Evolutionary conservation across 495 filamentous ascomycete genomes (phyloP).

Genomic region (Penicillium mononematosum): DNA sequence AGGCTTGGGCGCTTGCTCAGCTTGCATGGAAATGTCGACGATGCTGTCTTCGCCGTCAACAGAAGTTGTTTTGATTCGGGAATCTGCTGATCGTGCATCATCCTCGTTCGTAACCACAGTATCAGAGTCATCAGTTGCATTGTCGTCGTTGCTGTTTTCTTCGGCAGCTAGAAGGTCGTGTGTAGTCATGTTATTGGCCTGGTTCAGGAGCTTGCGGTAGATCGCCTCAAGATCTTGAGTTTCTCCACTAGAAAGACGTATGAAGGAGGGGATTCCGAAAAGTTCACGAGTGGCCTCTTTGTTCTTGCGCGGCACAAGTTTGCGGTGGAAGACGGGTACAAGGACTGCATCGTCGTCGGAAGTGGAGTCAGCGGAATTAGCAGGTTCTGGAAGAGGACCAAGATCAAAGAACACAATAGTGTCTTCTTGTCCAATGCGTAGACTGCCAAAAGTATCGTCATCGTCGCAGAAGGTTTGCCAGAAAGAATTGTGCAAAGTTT

Average conservation of each 20-base stretch:
- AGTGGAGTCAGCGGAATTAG: not conserved
- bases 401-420: slow-evolving; percentile 75
- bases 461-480: slow-evolving; percentile 77
- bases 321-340: slow-evolving; percentile 75
- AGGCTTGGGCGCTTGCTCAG: slow-evolving; percentile 44
- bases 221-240: slow-evolving; percentile 58
- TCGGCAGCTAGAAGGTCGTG: slow-evolving; percentile 57
- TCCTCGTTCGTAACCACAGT: slow-evolving; percentile 69
- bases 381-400: slow-evolving; percentile 49
- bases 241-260: slow-evolving; percentile 62
- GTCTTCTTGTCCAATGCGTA: slow-evolving; percentile 59
- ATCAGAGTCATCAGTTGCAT: slow-evolving; percentile 63
- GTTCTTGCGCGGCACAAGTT: slow-evolving; percentile 47
- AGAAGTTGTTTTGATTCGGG: slow-evolving; percentile 68
- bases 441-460: slow-evolving; percentile 59
- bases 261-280: slow-evolving; percentile 59
- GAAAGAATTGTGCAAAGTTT: slow-evolving; percentile 77
- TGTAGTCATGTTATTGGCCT: slow-evolving; percentile 61
- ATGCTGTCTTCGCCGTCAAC: slow-evolving; percentile 88
- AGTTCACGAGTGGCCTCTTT: slow-evolving; percentile 41
- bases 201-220: slow-evolving; percentile 57
- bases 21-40: slow-evolving; percentile 85
- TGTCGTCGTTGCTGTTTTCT: slow-evolving; percentile 29
- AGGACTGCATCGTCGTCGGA: slow-evolving; percentile 63
- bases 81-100: slow-evolving; percentile 69